Evolutionary conservation across 306 rosid species (phyloP), one percentile per base, ranked within the genome.

Genomic region (Sophora flavescens): DNA sequence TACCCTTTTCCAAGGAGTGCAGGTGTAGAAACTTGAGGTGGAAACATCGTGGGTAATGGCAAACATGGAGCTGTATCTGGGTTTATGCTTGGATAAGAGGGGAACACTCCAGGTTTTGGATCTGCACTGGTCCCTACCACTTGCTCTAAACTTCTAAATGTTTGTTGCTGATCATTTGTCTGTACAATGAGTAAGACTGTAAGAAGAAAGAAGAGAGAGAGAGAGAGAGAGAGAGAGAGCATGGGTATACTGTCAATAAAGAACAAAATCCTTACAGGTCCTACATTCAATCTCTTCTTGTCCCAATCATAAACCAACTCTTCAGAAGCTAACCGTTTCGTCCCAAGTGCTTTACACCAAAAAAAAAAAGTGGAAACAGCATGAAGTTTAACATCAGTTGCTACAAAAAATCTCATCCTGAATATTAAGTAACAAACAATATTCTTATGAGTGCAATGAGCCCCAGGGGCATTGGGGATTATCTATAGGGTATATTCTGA

Each of bases 1-100:
- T 87, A 95, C 99, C 99, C 97, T 87, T 92, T 90, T 69, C 97
- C 99, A 41, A 92, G 85, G 71, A 95, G 88, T 36, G 93, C 59
- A 11, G 90, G 86, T 56, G 89, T 30, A 36, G 89, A 68, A 39
- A 86, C 82, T 60, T 85, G 97, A 48, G 85, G 92, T 30, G 92
- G 83, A 84, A 87, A 85, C 35, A 84, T 73, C 74, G 84, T 48
- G 13, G 86, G 80, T 68, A 83, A 63, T 81, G 88, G 93, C 75
- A 89, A 87, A 80, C 69, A 89, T 28, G 87, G 81, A 79, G 87
- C 75, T 13, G 70, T 33, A 53, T 63, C 71, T 22, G 90, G 72
- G 85, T 85, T 87, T 51, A 81, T 38, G 75, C 77, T 48, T 15
- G 88, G 41, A 77, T 78, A 86, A 41, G 75, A 50, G 14, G 90